Percentiles rank a stretch among this genome's conserved stretches.
Conservation (phyloP, 306 rosid species). For the Citrullus amarus region DNA sequence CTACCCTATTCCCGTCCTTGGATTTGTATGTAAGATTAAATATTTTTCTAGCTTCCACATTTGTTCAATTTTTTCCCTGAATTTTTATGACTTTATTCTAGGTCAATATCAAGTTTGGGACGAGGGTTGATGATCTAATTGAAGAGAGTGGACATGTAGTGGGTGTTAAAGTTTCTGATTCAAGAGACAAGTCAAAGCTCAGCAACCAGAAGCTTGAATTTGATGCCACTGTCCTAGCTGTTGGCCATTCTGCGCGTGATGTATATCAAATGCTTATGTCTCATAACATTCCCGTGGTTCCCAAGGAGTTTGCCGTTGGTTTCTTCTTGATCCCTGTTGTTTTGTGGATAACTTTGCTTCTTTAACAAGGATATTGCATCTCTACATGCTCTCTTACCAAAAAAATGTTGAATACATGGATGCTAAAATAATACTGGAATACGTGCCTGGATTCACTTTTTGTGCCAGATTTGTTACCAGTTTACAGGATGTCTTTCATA, state of each 20-base stretch:
- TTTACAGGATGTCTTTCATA: slow-evolving; percentile 1
- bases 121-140: slow-evolving; percentile 76
- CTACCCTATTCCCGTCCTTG: slow-evolving; percentile 7
- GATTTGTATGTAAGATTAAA: slow-evolving; percentile 1
- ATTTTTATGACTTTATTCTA: slow-evolving; percentile 17
- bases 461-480: not conserved
- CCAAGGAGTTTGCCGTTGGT: slow-evolving; percentile 90
- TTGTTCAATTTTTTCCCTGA: slow-evolving; percentile 6
- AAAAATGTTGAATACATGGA: not conserved
- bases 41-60: slow-evolving; percentile 7
- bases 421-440: not conserved
- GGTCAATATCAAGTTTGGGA: slow-evolving; percentile 87
- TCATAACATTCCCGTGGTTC: slow-evolving; percentile 61
- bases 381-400: not conserved
- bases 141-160: slow-evolving; percentile 41
- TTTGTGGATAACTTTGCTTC: slow-evolving; percentile 4
- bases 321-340: slow-evolving; percentile 11
- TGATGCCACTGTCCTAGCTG: slow-evolving; percentile 85
- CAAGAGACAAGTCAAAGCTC: slow-evolving; percentile 36
- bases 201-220: slow-evolving; percentile 47
- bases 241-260: slow-evolving; percentile 99
- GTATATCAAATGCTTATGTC: slow-evolving; percentile 68
- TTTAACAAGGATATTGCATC: not conserved
- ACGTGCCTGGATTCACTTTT: not conserved
- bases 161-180: slow-evolving; percentile 67